A percentile compares a stretch with the other conserved stretches of the same genome.
Conservation (phyloP, 345 rosid species). For the Eucalyptus tenuipes region DNA sequence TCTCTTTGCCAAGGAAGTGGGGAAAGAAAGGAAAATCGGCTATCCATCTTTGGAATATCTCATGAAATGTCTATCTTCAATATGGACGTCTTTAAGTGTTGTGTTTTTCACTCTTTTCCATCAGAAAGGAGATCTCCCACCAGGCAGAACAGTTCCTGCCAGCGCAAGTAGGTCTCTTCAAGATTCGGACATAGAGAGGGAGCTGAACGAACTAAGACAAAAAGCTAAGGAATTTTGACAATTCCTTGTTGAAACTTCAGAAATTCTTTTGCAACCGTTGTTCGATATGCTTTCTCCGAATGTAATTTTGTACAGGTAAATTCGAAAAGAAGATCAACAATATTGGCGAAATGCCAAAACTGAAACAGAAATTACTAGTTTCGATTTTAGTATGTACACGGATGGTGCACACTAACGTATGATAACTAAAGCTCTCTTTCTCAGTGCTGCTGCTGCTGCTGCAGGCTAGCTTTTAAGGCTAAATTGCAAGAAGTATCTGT, state of each 20-base stretch:
- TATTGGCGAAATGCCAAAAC: not conserved
- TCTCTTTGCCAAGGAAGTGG: not conserved
- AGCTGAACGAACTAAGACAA: conserved; percentile 54
- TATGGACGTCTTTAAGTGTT: not conserved
- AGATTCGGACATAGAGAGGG: conserved; percentile 54
- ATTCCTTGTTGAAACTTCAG: not conserved
- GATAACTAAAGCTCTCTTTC: not conserved
- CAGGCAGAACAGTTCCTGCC: conserved; percentile 33
- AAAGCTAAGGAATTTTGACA: conserved; percentile 27
- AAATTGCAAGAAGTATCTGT: not conserved
- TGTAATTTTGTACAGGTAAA: not conserved
- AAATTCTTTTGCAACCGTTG: conserved; percentile 2
- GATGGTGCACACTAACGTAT: not conserved
- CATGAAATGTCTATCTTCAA: not conserved
- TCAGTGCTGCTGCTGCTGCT: not conserved
- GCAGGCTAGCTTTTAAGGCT: not conserved
- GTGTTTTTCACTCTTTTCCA: not conserved
- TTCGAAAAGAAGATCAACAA: not conserved
- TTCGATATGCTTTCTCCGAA: not conserved
- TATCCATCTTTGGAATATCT: not conserved
- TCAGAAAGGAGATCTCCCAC: conserved; percentile 72
- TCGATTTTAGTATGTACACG: not conserved
- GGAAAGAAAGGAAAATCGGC: not conserved
- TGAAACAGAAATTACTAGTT: not conserved
- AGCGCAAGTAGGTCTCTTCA: conserved; percentile 21